Evolutionary conservation across 179 eudicot species (phyloP).

Genomic region (Gypsophila paniculata): DNA sequence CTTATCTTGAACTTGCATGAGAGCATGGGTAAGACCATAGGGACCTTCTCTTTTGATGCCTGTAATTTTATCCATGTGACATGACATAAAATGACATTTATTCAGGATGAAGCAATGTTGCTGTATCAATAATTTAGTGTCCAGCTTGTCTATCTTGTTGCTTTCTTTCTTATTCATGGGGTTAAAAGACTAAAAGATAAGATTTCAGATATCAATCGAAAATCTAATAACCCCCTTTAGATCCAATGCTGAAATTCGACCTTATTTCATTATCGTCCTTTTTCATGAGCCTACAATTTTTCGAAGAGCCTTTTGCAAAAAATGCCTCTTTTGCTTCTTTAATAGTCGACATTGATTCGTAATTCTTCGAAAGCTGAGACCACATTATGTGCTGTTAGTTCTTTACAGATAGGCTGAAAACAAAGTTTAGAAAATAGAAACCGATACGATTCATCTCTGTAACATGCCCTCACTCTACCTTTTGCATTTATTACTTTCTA

Average conservation of each 20-base stretch:
- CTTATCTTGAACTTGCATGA: not conserved
- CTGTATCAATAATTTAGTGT: conserved; percentile 6
- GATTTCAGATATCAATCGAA: conserved; percentile 23
- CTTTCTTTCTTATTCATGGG: conserved; percentile 20
- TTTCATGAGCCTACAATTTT: conserved; percentile 8
- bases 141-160: conserved; percentile 11
- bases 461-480: not conserved
- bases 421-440: conserved; percentile 15
- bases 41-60: not conserved
- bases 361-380: conserved; percentile 23
- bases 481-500: not conserved
- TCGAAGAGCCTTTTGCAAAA: conserved; percentile 6
- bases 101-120: conserved; percentile 11
- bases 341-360: conserved; percentile 20
- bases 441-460: conserved; percentile 11
- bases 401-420: conserved; percentile 27
- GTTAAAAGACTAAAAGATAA: conserved; percentile 25
- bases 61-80: not conserved
- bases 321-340: conserved; percentile 21
- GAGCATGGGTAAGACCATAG: not conserved
- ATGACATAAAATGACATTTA: conserved; percentile 14
- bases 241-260: conserved; percentile 4
- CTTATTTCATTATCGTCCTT: conserved; percentile 8
- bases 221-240: conserved; percentile 16
- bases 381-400: conserved; percentile 13